phyloP scores from a whole-genome alignment of 2,329 filamentous ascomycete genomes.

The Exserohilum rostratum region DNA sequence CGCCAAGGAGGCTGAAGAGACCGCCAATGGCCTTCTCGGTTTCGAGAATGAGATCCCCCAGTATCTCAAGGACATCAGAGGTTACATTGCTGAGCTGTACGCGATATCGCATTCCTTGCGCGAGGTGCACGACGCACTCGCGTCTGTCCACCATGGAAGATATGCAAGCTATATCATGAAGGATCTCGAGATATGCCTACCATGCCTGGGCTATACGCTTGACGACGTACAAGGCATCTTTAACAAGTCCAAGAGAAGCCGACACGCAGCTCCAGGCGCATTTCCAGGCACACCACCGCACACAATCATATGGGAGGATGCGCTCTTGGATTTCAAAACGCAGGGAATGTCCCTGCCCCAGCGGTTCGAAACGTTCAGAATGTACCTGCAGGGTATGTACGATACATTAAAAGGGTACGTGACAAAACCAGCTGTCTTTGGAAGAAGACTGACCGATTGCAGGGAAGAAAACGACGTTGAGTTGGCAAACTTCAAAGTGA shows the following conservation, averaged over 20 bases:
- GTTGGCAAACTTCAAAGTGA: conserved; percentile 32
- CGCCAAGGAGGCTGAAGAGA: conserved; percentile 59
- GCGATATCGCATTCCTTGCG: conserved; percentile 59
- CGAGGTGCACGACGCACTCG: conserved; percentile 54
- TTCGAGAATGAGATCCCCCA: conserved; percentile 60
- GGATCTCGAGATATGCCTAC: conserved; percentile 57
- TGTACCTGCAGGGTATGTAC: conserved; percentile 54
- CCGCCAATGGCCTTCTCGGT: conserved; percentile 57
- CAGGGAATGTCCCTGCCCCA: conserved; percentile 55
- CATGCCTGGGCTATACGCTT: conserved; percentile 59
- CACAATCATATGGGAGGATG: conserved; percentile 58
- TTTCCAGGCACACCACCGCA: conserved; percentile 51
- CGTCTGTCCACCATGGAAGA: conserved; percentile 48
- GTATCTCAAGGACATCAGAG: conserved; percentile 59
- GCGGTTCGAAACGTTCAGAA: conserved; percentile 58
- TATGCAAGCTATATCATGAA: conserved; percentile 47
- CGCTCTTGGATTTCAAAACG: conserved; percentile 54
- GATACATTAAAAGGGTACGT: conserved; percentile 56
- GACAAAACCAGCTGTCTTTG: neutral
- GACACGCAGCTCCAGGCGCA: conserved; percentile 36
- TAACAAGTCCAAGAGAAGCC: conserved; percentile 45
- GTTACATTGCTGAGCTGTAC: conserved; percentile 61
- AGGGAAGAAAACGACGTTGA: conserved; percentile 42
- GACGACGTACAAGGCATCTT: conserved; percentile 55
- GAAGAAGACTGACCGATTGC: conserved; percentile 17